Conservation (phyloP, 2,329 filamentous ascomycete species). For the Sporothrix schenckii region DNA sequence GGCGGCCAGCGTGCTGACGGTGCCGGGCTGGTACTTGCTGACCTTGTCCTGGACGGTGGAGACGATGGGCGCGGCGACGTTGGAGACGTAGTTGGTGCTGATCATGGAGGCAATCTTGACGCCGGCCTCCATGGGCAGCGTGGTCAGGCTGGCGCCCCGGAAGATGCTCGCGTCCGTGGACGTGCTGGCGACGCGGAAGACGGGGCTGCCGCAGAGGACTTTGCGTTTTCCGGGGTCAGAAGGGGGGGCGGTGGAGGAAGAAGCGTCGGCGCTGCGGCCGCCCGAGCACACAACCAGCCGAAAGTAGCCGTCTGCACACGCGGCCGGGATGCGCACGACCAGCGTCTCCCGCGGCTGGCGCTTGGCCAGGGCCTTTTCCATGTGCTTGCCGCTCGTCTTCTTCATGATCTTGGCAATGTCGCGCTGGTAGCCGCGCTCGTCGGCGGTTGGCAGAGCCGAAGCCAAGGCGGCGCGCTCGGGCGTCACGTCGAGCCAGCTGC, state of each 20-base stretch:
- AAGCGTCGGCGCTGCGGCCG: slow-evolving; percentile 36
- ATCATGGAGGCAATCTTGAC: slow-evolving; percentile 59
- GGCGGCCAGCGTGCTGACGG: slow-evolving; percentile 49
- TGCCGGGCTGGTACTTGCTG: slow-evolving; percentile 44
- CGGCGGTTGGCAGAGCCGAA: slow-evolving; percentile 55
- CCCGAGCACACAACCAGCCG: slow-evolving; percentile 65
- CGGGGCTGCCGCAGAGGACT: slow-evolving; percentile 65
- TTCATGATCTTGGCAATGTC: slow-evolving; percentile 67
- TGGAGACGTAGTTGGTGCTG: slow-evolving; percentile 43
- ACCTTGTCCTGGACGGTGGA: slow-evolving; percentile 37
- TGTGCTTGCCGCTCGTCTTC: slow-evolving; percentile 48
- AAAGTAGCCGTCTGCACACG: slow-evolving; percentile 68
- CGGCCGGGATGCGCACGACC: slow-evolving; percentile 65
- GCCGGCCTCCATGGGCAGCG: slow-evolving; percentile 67
- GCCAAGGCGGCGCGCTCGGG: slow-evolving; percentile 53
- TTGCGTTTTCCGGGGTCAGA: slow-evolving; percentile 50
- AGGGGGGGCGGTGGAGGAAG: no score
- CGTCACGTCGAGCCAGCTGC: slow-evolving; percentile 69
- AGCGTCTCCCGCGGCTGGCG: slow-evolving; percentile 61
- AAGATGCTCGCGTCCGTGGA: slow-evolving; percentile 63
- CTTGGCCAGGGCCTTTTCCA: slow-evolving; percentile 53
- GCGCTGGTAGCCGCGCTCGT: slow-evolving; percentile 69
- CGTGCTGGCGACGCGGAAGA: slow-evolving; percentile 70
- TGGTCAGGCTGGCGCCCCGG: slow-evolving; percentile 65
- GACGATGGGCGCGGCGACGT: slow-evolving; percentile 24